Evolutionary conservation across 768 basidiomycete species (phyloP).

Genomic region (Suillus americanus): DNA sequence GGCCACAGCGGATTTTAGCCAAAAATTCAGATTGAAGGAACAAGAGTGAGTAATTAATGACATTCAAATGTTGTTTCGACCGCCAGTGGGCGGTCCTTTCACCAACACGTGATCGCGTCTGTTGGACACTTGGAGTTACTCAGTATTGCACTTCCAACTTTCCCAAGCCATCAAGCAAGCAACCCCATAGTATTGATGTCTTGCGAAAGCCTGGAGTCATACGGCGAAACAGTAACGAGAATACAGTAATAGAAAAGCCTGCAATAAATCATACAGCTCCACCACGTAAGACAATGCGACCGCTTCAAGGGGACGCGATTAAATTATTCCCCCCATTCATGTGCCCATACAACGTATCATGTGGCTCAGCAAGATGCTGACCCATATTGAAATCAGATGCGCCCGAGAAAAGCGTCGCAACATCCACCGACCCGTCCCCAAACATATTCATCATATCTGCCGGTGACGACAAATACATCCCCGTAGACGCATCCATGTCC

Average conservation of each 20-base stretch:
- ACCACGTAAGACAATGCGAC: conserved; percentile 5
- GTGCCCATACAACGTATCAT: conserved; percentile 29
- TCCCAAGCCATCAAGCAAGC: neutral
- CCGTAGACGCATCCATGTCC: conserved; percentile 47
- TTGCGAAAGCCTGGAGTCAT: neutral
- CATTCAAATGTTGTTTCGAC: neutral
- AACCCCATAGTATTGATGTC: neutral
- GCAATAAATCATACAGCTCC: conserved; percentile 17
- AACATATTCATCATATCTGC: conserved; percentile 65
- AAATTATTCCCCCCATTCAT: conserved; percentile 18
- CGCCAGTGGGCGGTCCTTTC: neutral
- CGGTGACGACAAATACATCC: conserved; percentile 52
- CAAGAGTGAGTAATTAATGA: neutral
- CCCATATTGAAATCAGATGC: conserved; percentile 29
- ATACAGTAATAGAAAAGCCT: conserved; percentile 5
- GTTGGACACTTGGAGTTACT: neutral
- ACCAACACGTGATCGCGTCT: neutral
- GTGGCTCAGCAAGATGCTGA: conserved; percentile 24
- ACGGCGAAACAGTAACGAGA: neutral
- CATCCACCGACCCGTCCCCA: conserved; percentile 45
- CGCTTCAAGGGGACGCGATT: conserved; percentile 27
- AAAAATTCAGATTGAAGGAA: neutral
- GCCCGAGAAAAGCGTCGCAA: conserved; percentile 30
- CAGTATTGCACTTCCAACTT: neutral
- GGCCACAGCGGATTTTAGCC: neutral